Percentiles rank a stretch among this genome's conserved stretches.
Evolutionary conservation across 2,329 filamentous ascomycete species (phyloP).

Genomic region (Fusarium beomiforme): DNA sequence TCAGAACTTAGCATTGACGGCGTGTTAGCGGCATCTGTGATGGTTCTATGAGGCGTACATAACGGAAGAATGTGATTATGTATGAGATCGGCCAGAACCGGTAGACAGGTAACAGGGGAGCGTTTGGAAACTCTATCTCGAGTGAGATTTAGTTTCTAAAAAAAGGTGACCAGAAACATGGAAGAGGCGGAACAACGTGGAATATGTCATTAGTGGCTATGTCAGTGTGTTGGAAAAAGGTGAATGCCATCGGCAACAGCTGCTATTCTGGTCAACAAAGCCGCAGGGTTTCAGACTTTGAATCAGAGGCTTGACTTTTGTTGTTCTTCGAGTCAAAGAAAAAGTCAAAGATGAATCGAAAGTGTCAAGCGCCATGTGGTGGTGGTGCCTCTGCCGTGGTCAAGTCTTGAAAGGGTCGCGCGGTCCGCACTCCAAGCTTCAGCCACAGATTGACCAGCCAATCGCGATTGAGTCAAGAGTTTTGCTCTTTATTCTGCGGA

Average conservation of each 20-base stretch:
- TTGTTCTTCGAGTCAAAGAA: constrained; percentile 12
- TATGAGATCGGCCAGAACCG: constrained; percentile 4
- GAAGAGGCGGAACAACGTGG: constrained; percentile 8
- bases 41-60: constrained; percentile 10
- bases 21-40: constrained; percentile 28
- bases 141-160: constrained; percentile 19
- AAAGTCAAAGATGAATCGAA: constrained; percentile 19
- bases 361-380: constrained; percentile 30
- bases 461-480: constrained; percentile 14
- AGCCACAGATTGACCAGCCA: constrained; percentile 19
- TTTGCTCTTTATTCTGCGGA: constrained; percentile 6
- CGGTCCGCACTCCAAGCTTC: constrained; percentile 18
- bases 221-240: background rate
- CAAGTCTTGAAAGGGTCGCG: constrained; percentile 16
- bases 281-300: constrained; percentile 20
- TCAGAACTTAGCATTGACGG: constrained; percentile 20
- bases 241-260: background rate
- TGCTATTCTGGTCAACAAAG: constrained; percentile 25
- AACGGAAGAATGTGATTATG: constrained; percentile 32
- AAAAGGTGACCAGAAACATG: background rate
- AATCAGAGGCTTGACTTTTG: constrained; percentile 21
- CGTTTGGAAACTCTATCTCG: constrained; percentile 33
- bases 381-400: constrained; percentile 36
- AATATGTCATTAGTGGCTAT: constrained; percentile 15
- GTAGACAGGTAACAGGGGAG: constrained; percentile 6